These are phyloP conservation scores for Hordeum vulgare DNA, from an alignment of 176 grass and related monocot genomes.

Conservation along the genomic window DNA sequence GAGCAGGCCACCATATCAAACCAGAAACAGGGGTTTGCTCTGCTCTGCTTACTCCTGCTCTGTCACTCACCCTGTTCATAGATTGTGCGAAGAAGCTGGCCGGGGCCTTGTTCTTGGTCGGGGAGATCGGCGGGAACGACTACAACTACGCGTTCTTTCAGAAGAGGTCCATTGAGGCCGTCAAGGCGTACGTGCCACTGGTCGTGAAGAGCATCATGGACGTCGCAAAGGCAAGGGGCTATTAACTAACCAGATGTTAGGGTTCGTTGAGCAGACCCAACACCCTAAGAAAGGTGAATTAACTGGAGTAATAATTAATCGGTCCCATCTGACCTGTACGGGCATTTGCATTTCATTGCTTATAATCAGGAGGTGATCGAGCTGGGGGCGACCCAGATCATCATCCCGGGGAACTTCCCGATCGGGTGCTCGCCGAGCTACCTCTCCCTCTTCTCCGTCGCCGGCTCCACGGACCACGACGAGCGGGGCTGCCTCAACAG, in stretches of 20 bases:
- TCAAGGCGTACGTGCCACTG: constrained; percentile 62
- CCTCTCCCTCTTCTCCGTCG: constrained; percentile 58
- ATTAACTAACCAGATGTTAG: no score
- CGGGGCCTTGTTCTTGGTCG: constrained; percentile 67
- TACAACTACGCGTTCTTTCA: constrained; percentile 92
- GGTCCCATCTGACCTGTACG: no score
- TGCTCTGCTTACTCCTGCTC: neutral
- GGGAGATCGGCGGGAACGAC: constrained; percentile 96
- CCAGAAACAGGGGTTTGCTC: neutral
- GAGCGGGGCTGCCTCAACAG: constrained; percentile 48
- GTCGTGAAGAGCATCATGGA: constrained; percentile 55
- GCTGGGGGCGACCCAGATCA: constrained; percentile 53
- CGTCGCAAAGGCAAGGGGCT: constrained; percentile 40
- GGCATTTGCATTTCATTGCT: neutral
- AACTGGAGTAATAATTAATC: neutral
- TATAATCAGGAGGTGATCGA: constrained; percentile 53
- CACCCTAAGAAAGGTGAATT: neutral
- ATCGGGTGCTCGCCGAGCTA: constrained; percentile 89
- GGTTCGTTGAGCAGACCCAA: constrained; percentile 23
- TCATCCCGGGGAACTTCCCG: constrained; percentile 75
- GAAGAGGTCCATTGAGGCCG: constrained; percentile 37
- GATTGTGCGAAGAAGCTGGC: constrained; percentile 54
- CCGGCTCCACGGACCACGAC: constrained; percentile 31
- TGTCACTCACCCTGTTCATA: neutral
- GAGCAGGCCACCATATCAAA: neutral